These are phyloP conservation scores for Chaetomium globosum DNA, from an alignment of 2,329 filamentous ascomycete genomes.

Conservation along the genomic window DNA sequence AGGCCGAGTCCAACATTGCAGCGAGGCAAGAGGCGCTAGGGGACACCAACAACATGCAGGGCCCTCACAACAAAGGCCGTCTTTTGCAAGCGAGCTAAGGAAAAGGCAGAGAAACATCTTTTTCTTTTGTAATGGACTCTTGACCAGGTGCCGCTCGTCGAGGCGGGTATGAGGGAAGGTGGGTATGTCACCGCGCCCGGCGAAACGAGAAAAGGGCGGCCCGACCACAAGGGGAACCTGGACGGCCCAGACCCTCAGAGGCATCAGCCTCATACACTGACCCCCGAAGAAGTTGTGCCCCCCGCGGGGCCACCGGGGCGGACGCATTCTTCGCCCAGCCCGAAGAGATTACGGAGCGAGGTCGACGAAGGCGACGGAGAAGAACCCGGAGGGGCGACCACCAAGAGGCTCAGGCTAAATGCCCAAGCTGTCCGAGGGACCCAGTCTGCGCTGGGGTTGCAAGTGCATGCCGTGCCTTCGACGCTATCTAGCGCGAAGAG, in stretches of 20 bases:
- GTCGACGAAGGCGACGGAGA: not conserved
- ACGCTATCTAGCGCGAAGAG: not conserved
- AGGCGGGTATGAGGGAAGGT: not conserved
- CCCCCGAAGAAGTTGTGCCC: not conserved
- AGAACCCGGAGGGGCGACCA: not conserved
- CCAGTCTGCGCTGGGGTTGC: not conserved
- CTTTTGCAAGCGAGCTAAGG: not conserved
- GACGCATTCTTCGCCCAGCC: not conserved
- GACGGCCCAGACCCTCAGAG: not conserved
- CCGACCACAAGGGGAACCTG: not conserved
- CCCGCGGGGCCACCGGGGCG: not conserved
- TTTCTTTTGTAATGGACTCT: constrained; percentile 2
- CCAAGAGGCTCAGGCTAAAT: not conserved
- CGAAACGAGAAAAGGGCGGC: not conserved
- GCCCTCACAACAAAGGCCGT: not conserved
- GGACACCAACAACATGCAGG: not conserved
- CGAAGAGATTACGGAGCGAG: not conserved
- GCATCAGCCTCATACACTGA: not conserved
- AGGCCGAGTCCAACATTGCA: not conserved
- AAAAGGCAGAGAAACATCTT: not conserved
- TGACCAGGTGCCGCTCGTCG: constrained; percentile 7
- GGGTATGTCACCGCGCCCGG: not conserved
- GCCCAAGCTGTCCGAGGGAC: not conserved
- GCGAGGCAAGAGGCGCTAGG: not conserved
- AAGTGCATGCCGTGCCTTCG: not conserved